Percentiles rank a stretch among this genome's conserved stretches.
These are phyloP conservation scores for Leucaena leucocephala DNA, from an alignment of 306 rosid species.

Conservation along the genomic window DNA sequence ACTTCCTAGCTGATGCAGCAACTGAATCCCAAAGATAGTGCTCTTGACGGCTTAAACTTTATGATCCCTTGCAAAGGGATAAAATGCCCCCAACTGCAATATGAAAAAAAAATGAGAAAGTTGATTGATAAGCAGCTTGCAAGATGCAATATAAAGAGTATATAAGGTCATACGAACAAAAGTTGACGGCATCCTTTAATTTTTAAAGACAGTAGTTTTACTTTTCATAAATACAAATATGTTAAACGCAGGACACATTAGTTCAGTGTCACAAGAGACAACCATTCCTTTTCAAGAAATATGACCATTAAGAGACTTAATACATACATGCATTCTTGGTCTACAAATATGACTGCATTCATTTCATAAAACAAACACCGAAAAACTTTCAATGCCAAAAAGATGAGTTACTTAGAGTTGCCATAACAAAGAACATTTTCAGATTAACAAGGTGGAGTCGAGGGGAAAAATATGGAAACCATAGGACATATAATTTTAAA, in stretches of 20 bases:
- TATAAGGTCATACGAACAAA: neutral
- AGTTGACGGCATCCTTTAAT: neutral
- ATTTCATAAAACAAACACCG: slow-evolving; percentile 5
- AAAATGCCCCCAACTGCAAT: slow-evolving; percentile 85
- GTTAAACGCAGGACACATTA: neutral
- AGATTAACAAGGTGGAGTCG: neutral
- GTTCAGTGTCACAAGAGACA: neutral
- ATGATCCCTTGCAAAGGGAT: slow-evolving; percentile 93
- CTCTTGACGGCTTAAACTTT: slow-evolving; percentile 58
- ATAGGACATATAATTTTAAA: neutral
- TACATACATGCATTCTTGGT: neutral
- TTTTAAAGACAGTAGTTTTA: neutral
- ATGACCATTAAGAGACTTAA: neutral
- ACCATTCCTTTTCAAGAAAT: neutral
- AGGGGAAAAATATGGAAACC: neutral
- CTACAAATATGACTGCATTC: neutral
- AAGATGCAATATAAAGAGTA: neutral
- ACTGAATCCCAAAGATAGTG: slow-evolving; percentile 89
- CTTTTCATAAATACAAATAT: neutral
- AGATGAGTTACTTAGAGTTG: neutral
- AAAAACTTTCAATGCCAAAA: neutral
- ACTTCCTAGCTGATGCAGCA: slow-evolving; percentile 82
- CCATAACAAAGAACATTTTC: neutral
- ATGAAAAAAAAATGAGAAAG: neutral
- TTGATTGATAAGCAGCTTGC: neutral